Evolutionary conservation across 2,329 filamentous ascomycete genomes (phyloP).

Genomic region (Periconia sp.): DNA sequence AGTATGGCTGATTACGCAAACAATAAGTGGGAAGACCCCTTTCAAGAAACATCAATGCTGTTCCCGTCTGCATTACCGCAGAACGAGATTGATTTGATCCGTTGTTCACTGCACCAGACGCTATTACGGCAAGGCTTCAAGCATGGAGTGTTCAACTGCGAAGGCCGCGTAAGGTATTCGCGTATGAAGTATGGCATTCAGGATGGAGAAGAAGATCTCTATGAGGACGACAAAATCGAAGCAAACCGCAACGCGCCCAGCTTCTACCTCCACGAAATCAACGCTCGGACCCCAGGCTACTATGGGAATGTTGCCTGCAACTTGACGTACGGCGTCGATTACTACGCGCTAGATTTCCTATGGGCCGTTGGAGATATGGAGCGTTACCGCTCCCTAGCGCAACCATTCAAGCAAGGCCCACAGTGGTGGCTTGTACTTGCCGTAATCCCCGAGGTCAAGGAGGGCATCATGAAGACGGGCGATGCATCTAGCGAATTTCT

Average conservation of each 20-base stretch:
- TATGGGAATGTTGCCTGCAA: conserved; percentile 9
- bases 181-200: background rate
- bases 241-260: background rate
- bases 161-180: conserved; percentile 10
- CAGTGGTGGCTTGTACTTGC: conserved; percentile 7
- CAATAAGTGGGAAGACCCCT: conserved; percentile 1
- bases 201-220: conserved; percentile 17
- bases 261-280: conserved; percentile 22
- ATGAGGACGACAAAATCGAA: conserved; percentile 1
- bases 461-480: conserved; percentile 7
- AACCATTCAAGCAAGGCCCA: conserved; percentile 14
- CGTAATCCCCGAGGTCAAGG: conserved; percentile 1
- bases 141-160: conserved; percentile 10
- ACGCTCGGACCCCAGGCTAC: conserved; percentile 20
- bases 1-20: conserved; percentile 1
- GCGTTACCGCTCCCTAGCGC: conserved; percentile 21
- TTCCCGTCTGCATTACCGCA: conserved; percentile 7
- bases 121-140: conserved; percentile 5
- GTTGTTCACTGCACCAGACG: conserved; percentile 1
- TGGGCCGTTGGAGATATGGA: conserved; percentile 17
- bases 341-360: conserved; percentile 16
- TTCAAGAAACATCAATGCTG: conserved; percentile 5
- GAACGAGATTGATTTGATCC: conserved; percentile 2
- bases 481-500: conserved; percentile 9
- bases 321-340: conserved; percentile 21